Base-by-base conservation (phyloP, 176 grass and related monocot genomes). In the Avena eriantha region DNA sequence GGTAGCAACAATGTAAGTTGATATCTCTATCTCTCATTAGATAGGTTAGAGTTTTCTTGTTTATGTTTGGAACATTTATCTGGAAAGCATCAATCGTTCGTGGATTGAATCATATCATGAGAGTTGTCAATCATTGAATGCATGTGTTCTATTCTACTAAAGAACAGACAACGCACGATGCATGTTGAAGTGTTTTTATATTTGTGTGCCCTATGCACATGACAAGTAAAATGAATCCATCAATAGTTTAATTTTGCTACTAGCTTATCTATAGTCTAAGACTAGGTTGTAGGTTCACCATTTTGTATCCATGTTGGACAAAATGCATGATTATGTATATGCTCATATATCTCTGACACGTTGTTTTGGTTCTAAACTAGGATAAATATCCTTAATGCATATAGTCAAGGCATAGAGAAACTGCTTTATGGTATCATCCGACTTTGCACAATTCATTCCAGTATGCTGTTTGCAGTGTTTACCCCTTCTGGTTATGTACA, bases 341-440 rank as follows among this genome's bases (percentile, higher is more conserved):
- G 3, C 45, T 47, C n/a, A 16, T 26, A 56, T 47, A 24, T 23
- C 15, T 21, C 48, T 92, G 61, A 92, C 80, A 80, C 31, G 15
- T 16, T 61, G 83, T 80, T 68, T 69, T 69, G 60, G 0, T 56
- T 19, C 82, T n/a, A n/a, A n/a, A n/a, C n/a, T n/a, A n/a, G n/a
- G n/a, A n/a, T n/a, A n/a, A n/a, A n/a, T n/a, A n/a, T n/a, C n/a
- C n/a, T n/a, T n/a, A n/a, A 81, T 50, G 65, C 70, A 73, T 88
- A 34, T 63, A 88, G 19, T 76, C 86, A 14, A 86, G 45, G 61
- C 61, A 90, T 79, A 50, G n/a, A 75, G 86, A 80, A 41, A 90
- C 90, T 24, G 0, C 82, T 43, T 10, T 75, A 50, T 90, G 88
- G 92, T 93, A 86, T 17, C 24, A 22, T 83, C 19, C 31, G 61